Base-by-base conservation (phyloP, 1,284 basidiomycete genomes). In the Irpex sp. region DNA sequence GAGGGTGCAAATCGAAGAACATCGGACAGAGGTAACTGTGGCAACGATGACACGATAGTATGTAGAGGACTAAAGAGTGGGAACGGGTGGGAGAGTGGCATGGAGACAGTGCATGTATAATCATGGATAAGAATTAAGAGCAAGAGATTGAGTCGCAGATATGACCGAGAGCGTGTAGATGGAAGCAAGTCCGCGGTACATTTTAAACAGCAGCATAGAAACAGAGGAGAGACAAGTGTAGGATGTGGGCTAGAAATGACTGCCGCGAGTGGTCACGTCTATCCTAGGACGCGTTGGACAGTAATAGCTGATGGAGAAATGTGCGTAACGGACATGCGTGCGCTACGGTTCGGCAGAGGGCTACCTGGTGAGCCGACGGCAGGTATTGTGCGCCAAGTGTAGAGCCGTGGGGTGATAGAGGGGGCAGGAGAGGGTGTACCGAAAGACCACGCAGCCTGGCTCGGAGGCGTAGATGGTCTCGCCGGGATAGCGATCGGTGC, bases 311-410 rank as follows among this genome's bases (percentile, higher is more conserved):
- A 48, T 13, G 70, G 62, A 2, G 67, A 31, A 62, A 74, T 71
- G 64, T 73, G 72, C 9, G 71, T 66, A n/a, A 73, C 69, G 19
- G 74, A 73, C 62, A 69, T 67, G 38, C 73, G 70, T 4, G 73
- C 73, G 55, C 66, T 64, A 62, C 68, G 71, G 66, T 74, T 74
- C 19, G 69, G 67, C 51, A 75, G 69, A 3, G 72, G 72, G 47
- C 70, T 68, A 6, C 61, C n/a, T 19, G 67, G 68, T 9, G 60
- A 58, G 44, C 63, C 60, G 15, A 62, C 60, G n/a, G 54, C 38
- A 3, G 67, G 63, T 48, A 64, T 52, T 51, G 59, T 37, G 59
- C 64, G 58, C 72, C 73, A 71, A 17, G 66, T 67, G 64, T 70
- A 72, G 6, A 72, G 66, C 19, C 70, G 60, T 5, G 71, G 72